phyloP scores from a whole-genome alignment of 164 flowering plant species.

The Vitis vinifera region DNA sequence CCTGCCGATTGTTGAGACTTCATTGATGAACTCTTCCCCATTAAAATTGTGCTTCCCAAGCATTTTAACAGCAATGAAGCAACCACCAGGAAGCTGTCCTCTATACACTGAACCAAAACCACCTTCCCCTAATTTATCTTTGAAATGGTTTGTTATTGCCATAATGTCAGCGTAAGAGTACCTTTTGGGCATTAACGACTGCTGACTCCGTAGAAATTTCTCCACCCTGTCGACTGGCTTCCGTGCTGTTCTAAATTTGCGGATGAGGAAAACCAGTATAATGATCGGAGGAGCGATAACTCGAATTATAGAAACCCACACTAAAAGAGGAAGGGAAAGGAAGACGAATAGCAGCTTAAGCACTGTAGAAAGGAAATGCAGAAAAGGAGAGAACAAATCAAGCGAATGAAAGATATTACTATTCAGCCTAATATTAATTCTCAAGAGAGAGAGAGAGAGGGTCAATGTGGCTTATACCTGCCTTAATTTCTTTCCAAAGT shows the following conservation, averaged over 20 bases:
- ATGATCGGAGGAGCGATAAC: constrained; percentile 9
- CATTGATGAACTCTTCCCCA: constrained; percentile 1
- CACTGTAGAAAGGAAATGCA: no score
- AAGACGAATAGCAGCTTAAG: background rate
- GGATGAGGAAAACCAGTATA: constrained; percentile 11
- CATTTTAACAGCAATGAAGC: constrained; percentile 6
- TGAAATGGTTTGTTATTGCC: constrained; percentile 2
- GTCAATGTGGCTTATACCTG: no score
- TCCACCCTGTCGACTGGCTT: background rate
- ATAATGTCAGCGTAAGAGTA: constrained; percentile 12
- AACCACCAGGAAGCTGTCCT: background rate
- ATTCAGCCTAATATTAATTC: no score
- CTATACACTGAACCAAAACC: constrained; percentile 6
- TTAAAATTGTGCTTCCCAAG: background rate
- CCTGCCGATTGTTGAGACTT: background rate
- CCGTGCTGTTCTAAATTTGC: constrained; percentile 1
- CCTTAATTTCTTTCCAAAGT: no score
- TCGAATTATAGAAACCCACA: background rate
- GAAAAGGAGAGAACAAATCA: no score
- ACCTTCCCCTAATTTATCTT: constrained; percentile 6
- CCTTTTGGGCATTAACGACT: background rate
- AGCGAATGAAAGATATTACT: no score
- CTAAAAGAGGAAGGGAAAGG: background rate
- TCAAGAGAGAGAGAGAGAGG: no score
- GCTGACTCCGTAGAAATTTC: background rate